Conservation (phyloP, 192 early-diverging fungal species). For the Chytriomyces sp. region DNA sequence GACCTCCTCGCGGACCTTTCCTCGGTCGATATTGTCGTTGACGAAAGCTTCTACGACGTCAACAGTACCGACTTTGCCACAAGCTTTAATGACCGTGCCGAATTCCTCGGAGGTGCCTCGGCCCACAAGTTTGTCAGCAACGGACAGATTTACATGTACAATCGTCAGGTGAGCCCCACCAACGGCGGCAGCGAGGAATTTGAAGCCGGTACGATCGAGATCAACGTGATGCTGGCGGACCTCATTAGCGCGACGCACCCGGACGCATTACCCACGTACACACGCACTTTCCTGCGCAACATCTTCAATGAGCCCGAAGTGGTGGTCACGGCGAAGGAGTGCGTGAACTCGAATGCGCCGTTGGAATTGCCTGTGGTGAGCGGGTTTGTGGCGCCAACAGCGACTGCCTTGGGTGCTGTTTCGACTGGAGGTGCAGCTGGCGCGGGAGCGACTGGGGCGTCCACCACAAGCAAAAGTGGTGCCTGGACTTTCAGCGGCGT, state of each 20-base stretch:
- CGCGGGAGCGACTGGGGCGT: background rate
- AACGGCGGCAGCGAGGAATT: slow-evolving; percentile 33
- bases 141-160: slow-evolving; percentile 29
- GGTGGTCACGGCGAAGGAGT: slow-evolving; percentile 14
- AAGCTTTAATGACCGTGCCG: background rate
- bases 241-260: slow-evolving; percentile 29
- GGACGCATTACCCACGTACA: slow-evolving; percentile 22
- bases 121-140: slow-evolving; percentile 40
- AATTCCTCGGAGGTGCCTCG: slow-evolving; percentile 14
- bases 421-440: background rate
- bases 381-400: background rate
- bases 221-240: slow-evolving; percentile 39
- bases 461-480: background rate
- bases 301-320: slow-evolving; percentile 14
- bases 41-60: slow-evolving; percentile 28
- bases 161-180: slow-evolving; percentile 14
- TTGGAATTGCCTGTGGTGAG: background rate
- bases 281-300: slow-evolving; percentile 34
- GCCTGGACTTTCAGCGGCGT: background rate
- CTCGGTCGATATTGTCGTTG: slow-evolving; percentile 39
- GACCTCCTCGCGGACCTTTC: slow-evolving; percentile 33
- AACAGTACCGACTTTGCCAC: slow-evolving; percentile 24
- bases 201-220: slow-evolving; percentile 31
- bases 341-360: slow-evolving; percentile 14
- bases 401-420: background rate